A percentile compares a stretch with the other conserved stretches of the same genome.
phyloP scores from a whole-genome alignment of 2,329 filamentous ascomycete genomes.

The Neofusicoccum ribis region DNA sequence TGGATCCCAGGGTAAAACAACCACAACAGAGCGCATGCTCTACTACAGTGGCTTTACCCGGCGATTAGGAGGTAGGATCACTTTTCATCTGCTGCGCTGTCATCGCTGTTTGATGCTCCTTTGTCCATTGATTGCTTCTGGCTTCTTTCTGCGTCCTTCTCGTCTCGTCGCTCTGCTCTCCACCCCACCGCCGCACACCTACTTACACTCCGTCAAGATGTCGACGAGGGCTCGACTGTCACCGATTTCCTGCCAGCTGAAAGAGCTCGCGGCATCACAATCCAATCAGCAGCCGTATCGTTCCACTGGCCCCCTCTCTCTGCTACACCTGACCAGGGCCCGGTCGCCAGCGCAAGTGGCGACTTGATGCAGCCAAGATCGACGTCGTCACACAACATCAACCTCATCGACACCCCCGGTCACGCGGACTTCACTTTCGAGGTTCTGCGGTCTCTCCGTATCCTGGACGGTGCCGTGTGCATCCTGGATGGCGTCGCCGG shows the following conservation, averaged over 20 bases:
- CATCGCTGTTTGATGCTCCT: background rate
- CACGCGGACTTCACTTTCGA: conserved; percentile 98
- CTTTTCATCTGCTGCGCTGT: background rate
- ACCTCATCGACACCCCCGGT: conserved; percentile 93
- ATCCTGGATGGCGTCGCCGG: conserved; percentile 90
- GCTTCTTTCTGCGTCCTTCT: too few species aligned
- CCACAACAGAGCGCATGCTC: conserved; percentile 98
- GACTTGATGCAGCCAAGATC: conserved; percentile 3
- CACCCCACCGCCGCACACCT: background rate
- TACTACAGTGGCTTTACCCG: conserved; percentile 91
- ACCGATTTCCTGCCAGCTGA: conserved; percentile 96
- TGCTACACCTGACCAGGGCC: conserved; percentile 27
- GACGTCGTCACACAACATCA: conserved; percentile 59
- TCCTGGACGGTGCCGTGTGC: conserved; percentile 88
- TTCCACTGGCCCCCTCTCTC: conserved; percentile 79
- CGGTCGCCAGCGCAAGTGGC: background rate
- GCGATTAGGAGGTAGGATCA: conserved; percentile 67
- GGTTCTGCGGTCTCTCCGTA: conserved; percentile 83
- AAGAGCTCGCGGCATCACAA: conserved; percentile 89
- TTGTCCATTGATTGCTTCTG: background rate
- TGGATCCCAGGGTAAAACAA: conserved; percentile 75
- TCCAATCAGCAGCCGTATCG: conserved; percentile 94
- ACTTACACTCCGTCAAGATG: conserved; percentile 55
- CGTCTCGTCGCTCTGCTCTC: background rate
- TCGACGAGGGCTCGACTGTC: conserved; percentile 94